Conservation (phyloP, 176 grass and related monocot genomes). For the Rhipidocladum racemiflorum region DNA sequence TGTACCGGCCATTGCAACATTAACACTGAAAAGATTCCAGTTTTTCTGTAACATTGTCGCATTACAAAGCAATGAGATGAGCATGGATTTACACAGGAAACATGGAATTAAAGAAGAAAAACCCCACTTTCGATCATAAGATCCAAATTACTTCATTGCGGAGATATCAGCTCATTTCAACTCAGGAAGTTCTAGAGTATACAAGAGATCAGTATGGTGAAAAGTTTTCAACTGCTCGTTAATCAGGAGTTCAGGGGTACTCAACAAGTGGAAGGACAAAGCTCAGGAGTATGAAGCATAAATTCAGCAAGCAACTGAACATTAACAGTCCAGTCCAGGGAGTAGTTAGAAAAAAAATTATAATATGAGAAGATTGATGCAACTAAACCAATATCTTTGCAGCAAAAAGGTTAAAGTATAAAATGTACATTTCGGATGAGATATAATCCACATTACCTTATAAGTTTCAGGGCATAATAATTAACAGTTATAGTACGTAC, state of each 20-base stretch:
- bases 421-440: background rate
- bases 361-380: background rate
- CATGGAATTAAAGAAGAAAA: no score
- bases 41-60: constrained; percentile 57
- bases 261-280: background rate
- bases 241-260: background rate
- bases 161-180: background rate
- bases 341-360: background rate
- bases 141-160: background rate
- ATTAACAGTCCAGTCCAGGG: background rate
- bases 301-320: background rate
- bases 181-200: background rate
- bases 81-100: background rate
- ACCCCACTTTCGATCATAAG: no score
- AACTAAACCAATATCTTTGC: background rate
- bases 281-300: background rate
- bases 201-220: background rate
- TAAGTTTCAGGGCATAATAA: background rate
- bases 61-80: background rate
- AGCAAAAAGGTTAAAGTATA: background rate
- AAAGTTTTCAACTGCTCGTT: background rate
- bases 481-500: background rate
- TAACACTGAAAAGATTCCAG: constrained; percentile 76
- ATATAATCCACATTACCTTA: background rate
- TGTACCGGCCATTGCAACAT: constrained; percentile 68